A percentile compares a stretch with the other conserved stretches of the same genome.
Evolutionary conservation across 169 alveolate species (phyloP).

Genomic region (Plasmodium coatneyi): DNA sequence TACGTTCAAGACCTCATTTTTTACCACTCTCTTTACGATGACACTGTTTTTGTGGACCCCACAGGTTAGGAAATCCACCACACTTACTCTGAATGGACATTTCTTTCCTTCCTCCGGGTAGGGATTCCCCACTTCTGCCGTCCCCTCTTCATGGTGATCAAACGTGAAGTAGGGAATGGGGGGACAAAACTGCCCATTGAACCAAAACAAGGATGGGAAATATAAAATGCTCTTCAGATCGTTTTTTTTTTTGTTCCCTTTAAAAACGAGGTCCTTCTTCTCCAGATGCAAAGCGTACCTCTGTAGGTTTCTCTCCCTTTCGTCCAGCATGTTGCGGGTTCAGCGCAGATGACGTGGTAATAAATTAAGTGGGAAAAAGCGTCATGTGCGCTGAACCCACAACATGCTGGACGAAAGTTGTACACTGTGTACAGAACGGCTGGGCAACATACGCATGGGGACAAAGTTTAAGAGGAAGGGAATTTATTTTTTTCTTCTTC

Average conservation of each 20-base stretch:
- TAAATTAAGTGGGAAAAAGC: not conserved
- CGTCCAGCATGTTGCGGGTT: constrained; percentile 2
- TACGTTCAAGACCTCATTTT: constrained; percentile 55
- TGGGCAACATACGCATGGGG: not conserved
- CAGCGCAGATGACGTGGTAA: not conserved
- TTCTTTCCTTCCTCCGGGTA: not conserved
- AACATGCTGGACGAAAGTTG: not conserved
- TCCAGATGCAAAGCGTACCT: constrained; percentile 10
- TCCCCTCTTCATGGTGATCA: not conserved
- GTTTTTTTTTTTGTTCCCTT: constrained; percentile 46
- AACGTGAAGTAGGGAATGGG: constrained; percentile 31
- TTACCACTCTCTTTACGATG: constrained; percentile 38
- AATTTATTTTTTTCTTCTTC: not conserved
- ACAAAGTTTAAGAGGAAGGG: not conserved
- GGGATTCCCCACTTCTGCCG: not conserved
- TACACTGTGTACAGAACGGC: not conserved
- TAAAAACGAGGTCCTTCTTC: constrained; percentile 15
- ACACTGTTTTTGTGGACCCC: constrained; percentile 61
- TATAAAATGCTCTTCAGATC: constrained; percentile 53
- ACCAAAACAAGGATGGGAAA: constrained; percentile 73
- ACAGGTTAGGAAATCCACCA: constrained; percentile 49
- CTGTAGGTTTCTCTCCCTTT: constrained; percentile 21
- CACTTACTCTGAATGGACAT: not conserved
- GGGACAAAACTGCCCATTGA: constrained; percentile 27
- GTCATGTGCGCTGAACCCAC: not conserved